Base-by-base conservation (phyloP, 1,139 yeast genomes). In the Kurtzmaniella natalensis region DNA sequence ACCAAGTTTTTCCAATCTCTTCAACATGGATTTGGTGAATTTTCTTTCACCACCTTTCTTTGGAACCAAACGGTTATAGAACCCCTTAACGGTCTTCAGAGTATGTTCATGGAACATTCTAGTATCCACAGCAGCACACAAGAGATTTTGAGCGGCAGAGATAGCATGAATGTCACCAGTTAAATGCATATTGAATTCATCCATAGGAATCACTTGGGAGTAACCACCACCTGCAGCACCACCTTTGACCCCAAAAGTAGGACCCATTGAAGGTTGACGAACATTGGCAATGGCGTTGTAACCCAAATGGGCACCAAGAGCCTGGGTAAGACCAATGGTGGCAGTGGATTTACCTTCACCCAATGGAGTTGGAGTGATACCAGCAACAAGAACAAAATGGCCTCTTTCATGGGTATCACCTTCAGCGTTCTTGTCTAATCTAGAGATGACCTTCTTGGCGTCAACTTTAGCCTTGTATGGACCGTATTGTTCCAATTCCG, bases 211-310 rank as follows among this genome's bases (percentile, higher is more conserved):
- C 17, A 82, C 92, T 57, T 83, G 92, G 6, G 94, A 72, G 52
- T 81, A 82, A 35, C 92, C 92, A 54, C 92, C 94, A 47, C 94
- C 94, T 8, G 94, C 92, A 41, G 94, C 94, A 57, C 92, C 92
- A 53, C 94, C 94, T 59, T 83, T 83, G 38, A 82, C 85, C 57
- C 94, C 94, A 50, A 83, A 82, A 7, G 92, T 83, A 35, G 94
- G 94, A 16, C 94, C 94, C 89, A 82, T 81, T 10, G 88, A 80
- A 10, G 94, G 92, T 54, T 83, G 94, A 59, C 94, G 74, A 31
- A 83, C 88, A 48, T 82, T 82, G 35, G 92, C 94, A 56, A 83
- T 72, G 11, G 86, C 72, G 39, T 82, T 79, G 44, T 69, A 70
- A 30, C 75, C 72, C 52, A 82, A 65, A 50, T 81, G 89, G 9